Percentiles rank a stretch among this genome's conserved stretches.
These are phyloP conservation scores for Bauhinia variegata DNA, from an alignment of 306 rosid species.

Conservation along the genomic window DNA sequence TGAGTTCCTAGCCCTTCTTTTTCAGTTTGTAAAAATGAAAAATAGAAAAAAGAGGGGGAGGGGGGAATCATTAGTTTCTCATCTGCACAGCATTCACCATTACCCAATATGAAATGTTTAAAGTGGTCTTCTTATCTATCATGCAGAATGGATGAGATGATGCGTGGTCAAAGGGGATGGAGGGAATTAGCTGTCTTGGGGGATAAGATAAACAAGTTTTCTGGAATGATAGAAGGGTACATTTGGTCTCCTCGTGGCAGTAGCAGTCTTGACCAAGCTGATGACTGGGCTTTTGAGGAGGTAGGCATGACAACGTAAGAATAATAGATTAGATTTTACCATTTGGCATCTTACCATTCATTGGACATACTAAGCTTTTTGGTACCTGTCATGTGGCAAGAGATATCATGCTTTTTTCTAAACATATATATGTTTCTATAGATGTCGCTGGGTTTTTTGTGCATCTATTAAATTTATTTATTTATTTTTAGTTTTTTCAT, in stretches of 20 bases:
- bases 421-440: neutral
- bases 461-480: neutral
- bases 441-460: conserved; percentile 1
- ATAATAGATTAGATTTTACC: conserved; percentile 14
- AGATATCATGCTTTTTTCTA: conserved; percentile 11
- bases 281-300: conserved; percentile 95
- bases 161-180: conserved; percentile 99
- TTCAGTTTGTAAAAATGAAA: conserved; percentile 22
- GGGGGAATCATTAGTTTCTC: neutral
- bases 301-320: conserved; percentile 49
- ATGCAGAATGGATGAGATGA: conserved; percentile 98
- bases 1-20: neutral
- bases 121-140: conserved; percentile 23
- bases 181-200: conserved; percentile 91
- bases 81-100: too few species aligned
- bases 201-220: conserved; percentile 85
- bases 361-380: conserved; percentile 27
- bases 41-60: neutral
- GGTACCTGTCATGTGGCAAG: conserved; percentile 25
- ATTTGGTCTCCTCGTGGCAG: conserved; percentile 91
- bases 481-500: conserved; percentile 7
- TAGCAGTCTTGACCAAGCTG: conserved; percentile 58
- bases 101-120: too few species aligned
- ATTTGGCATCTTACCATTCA: conserved; percentile 12
- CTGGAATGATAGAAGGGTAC: conserved; percentile 96